Base-by-base conservation (phyloP, 768 basidiomycete species). In the Russula virescens region DNA sequence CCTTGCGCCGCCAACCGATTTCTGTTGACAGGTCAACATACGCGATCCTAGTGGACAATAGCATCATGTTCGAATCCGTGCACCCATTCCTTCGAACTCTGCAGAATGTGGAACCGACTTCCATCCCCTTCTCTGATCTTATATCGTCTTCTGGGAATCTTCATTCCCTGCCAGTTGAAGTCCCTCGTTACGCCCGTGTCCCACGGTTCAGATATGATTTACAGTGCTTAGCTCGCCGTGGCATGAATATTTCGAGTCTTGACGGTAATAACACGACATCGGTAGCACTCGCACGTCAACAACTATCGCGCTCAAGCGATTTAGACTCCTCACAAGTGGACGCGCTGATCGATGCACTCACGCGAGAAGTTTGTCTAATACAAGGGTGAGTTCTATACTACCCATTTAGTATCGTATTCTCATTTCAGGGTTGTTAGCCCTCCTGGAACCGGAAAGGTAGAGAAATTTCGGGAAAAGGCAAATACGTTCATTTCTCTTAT, bases 381-480 rank as follows among this genome's bases (percentile, higher is more conserved):
- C 88, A 91, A 73, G 90, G 89, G 85, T 88, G 34, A 47, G 75
- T 57, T 23, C 0, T 58, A 23, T 26, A 42, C 5, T 14, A 5
- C 13, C 2, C 23, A 6, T 11, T 21, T 38, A 26, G 21, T 5
- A 26, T 13, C 34, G 10, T n/a, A n/a, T n/a, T 26, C 54, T 55
- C 7, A 60, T 16, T 18, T n/a, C n/a, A n/a, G 6, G 34, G 19
- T 23, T 43, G 26, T 34, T 60, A 88, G 87, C 49, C 89, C 89
- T 26, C 89, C 89, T 1, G 89, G 89, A 1, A 90, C 89, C 0
- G 89, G 89, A 65, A 89, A 89, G 80, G 86, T 86, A 48, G 64
- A 61, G 31, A 8, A 8, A 48, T 34, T n/a, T 7, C 21, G 2
- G n/a, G 19, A 19, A 16, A 43, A 11, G 8, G 16, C 31, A 42